phyloP scores from a whole-genome alignment of 352 stramenopile genomes.

The Phytophthora pseudosyringae region DNA sequence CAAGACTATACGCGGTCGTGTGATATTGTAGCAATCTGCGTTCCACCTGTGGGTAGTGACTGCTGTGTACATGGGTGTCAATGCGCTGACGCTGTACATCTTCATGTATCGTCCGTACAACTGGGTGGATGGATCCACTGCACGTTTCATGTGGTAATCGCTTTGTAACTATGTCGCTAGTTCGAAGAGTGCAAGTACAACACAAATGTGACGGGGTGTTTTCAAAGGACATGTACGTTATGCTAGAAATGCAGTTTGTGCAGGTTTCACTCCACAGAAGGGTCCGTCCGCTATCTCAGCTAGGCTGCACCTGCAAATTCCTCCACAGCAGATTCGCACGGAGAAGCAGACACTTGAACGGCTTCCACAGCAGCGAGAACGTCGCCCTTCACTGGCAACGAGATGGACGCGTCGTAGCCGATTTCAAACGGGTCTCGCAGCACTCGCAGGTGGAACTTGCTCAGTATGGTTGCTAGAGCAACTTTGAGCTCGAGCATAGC shows the following conservation, averaged over 20 bases:
- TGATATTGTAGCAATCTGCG: conserved; percentile 59
- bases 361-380: conserved; percentile 34
- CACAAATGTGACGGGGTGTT: conserved; percentile 1
- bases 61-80: conserved; percentile 61
- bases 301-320: conserved; percentile 29
- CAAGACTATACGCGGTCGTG: background rate
- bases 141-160: conserved; percentile 89
- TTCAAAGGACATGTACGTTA: background rate
- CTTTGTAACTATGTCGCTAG: background rate
- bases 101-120: conserved; percentile 74
- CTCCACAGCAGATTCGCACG: background rate
- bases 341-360: conserved; percentile 2
- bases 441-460: conserved; percentile 41
- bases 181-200: background rate
- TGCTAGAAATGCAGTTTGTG: conserved; percentile 1
- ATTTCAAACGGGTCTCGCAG: conserved; percentile 41
- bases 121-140: conserved; percentile 82
- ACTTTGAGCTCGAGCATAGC: conserved; percentile 74
- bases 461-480: conserved; percentile 47
- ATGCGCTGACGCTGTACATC: conserved; percentile 72
- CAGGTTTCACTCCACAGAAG: conserved; percentile 8
- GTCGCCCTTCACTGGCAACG: conserved; percentile 48
- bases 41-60: conserved; percentile 48
- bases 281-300: background rate
- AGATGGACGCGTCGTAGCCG: conserved; percentile 47